Evolutionary conservation across 306 rosid genomes (phyloP).

Genomic region (Cicer cuneatum): DNA sequence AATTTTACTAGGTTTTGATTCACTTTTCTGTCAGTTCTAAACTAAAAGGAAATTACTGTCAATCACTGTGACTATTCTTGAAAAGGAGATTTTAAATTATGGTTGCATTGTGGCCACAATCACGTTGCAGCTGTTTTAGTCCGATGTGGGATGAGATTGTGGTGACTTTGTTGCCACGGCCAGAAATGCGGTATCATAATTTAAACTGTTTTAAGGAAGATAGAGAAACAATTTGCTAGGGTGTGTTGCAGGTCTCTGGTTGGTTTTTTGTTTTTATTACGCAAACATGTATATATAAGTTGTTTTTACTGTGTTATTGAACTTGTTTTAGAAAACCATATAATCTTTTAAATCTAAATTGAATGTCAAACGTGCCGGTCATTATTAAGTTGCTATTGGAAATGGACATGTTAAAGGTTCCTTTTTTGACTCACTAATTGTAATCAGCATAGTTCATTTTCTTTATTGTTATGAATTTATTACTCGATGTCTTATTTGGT

Average conservation of each 20-base stretch:
- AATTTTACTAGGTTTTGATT: slow-evolving; percentile 8
- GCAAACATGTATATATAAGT: background rate
- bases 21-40: slow-evolving; percentile 7
- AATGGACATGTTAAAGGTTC: slow-evolving; percentile 2
- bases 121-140: background rate
- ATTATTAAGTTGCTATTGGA: slow-evolving; percentile 19
- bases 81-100: slow-evolving; percentile 3
- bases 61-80: background rate
- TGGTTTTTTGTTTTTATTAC: background rate
- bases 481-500: background rate
- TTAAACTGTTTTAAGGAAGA: slow-evolving; percentile 8
- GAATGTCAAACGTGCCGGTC: background rate
- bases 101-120: background rate
- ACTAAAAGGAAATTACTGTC: background rate
- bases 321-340: slow-evolving; percentile 12
- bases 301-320: slow-evolving; percentile 17
- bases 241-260: background rate
- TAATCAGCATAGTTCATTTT: background rate
- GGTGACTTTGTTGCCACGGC: background rate
- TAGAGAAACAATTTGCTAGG: background rate
- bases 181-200: background rate
- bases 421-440: slow-evolving; percentile 14
- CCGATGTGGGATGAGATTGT: background rate
- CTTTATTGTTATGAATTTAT: background rate
- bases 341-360: slow-evolving; percentile 7